phyloP scores from a whole-genome alignment of 169 alveolate genomes.

The Cyclospora cayetanensis region DNA sequence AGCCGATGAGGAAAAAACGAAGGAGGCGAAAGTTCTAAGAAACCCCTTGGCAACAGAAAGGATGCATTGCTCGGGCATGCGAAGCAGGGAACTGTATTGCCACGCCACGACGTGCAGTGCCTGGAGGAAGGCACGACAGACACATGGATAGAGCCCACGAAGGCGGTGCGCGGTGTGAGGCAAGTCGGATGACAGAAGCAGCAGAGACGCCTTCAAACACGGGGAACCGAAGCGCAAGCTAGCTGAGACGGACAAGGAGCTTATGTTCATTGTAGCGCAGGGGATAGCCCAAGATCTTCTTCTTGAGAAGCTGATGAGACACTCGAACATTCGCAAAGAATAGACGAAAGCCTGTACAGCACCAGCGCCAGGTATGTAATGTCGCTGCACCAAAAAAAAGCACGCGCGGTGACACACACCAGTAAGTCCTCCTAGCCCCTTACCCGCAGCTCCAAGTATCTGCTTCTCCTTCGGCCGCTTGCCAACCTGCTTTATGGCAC shows the following conservation, averaged over 20 bases:
- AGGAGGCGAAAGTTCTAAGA: too few relatives aligned
- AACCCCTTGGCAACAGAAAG: too few relatives aligned
- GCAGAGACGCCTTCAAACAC: too few relatives aligned
- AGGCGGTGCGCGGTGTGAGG: too few relatives aligned
- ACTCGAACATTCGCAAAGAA: slow-evolving; percentile 73
- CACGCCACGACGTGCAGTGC: too few relatives aligned
- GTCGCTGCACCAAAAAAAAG: slow-evolving; percentile 7
- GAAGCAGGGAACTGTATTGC: too few relatives aligned
- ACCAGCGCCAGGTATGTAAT: slow-evolving; percentile 69
- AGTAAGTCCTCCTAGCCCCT: background rate
- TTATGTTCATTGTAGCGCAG: slow-evolving; percentile 85
- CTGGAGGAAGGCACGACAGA: too few relatives aligned
- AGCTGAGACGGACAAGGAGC: slow-evolving; percentile 74
- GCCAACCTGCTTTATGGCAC: background rate
- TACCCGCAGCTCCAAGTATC: background rate
- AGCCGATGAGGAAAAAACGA: too few relatives aligned
- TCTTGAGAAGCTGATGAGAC: slow-evolving; percentile 71
- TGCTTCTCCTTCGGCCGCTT: background rate
- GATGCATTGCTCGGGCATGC: too few relatives aligned
- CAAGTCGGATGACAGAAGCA: too few relatives aligned
- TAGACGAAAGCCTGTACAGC: slow-evolving; percentile 68
- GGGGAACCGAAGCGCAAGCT: too few relatives aligned
- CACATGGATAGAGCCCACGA: too few relatives aligned
- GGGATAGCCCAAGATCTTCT: slow-evolving; percentile 82
- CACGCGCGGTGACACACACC: background rate